Evolutionary conservation across 441 rosid species (phyloP), one percentile per base, ranked within the genome.

Genomic region (Arabidopsis lyrata): DNA sequence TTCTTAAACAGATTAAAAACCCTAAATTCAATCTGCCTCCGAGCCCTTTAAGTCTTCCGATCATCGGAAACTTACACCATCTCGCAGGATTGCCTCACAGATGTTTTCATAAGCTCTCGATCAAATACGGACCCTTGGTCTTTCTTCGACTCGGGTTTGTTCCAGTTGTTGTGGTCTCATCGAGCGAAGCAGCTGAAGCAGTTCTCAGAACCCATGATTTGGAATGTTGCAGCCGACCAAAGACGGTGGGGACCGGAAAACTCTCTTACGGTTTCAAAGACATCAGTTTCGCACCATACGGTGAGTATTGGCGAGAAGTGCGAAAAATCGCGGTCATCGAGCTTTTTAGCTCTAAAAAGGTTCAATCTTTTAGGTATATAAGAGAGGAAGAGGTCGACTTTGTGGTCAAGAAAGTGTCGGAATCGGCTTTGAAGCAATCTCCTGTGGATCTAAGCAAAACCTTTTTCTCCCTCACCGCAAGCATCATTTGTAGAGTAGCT

Each of bases 361-460:
- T 70, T 54, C 81, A 72, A 27, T 84, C 86, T 6, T 87, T 84
- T 60, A 55, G 81, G 49, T 63, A 14, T 39, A 39, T 81, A 3
- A 81, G 88, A 64, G 89, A 81, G 72, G 82, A 72, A 10, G 11
- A 48, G 14, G n/a, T 18, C 15, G 6, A 58, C 1, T 18, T 36
- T 0, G 15, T 58, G 8, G 63, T 58, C 5, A 58, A 58, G 63
- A 58, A 36, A 11, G 29, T 58, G 5, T 35, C 45, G 2, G 63
- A 58, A 18, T 35, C 45, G 10, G 45, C 63, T 58, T 6, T 18
- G 45, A 36, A 35, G 5, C 63, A 34, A 5, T 20, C 63, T 49
- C 67, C 76, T 3, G 81, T 85, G n/a, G 73, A 85, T 75, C 69
- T 85, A n/a, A 70, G 74, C 0, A 66, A 82, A 29, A 81, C 70